Evolutionary conservation across 2,329 filamentous ascomycete species (phyloP).

Genomic region (Aspergillus carbonarius): DNA sequence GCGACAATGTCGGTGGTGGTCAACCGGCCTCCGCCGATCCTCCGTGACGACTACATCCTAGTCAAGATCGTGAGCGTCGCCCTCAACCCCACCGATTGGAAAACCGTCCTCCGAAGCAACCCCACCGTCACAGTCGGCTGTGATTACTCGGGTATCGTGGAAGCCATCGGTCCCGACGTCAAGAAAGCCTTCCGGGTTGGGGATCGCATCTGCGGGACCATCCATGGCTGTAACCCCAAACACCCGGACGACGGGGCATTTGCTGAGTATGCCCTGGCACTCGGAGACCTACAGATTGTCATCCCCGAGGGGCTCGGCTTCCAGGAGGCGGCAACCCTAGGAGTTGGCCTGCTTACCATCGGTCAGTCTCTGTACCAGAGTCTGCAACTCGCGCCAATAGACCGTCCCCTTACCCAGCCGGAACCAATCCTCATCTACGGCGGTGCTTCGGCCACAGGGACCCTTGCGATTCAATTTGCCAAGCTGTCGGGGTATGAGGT

Average conservation of each 20-base stretch:
- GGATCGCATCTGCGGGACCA: constrained; percentile 51
- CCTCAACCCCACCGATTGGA: constrained; percentile 4
- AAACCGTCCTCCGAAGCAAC: background rate
- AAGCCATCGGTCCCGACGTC: constrained; percentile 46
- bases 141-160: background rate
- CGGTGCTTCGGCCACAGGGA: constrained; percentile 39
- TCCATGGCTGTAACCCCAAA: background rate
- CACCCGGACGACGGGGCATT: constrained; percentile 47
- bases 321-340: constrained; percentile 54
- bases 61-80: background rate
- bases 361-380: constrained; percentile 46
- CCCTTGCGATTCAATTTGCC: constrained; percentile 40
- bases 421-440: constrained; percentile 41
- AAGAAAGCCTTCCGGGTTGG: constrained; percentile 49
- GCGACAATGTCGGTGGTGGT: background rate
- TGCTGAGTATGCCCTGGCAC: constrained; percentile 53
- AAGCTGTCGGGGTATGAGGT: constrained; percentile 34
- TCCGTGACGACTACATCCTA: background rate
- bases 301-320: constrained; percentile 50
- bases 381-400: constrained; percentile 28
- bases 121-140: background rate
- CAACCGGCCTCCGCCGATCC: background rate
- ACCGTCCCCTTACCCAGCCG: constrained; percentile 16
- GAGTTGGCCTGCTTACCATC: constrained; percentile 52
- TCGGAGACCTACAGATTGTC: constrained; percentile 48